Evolutionary conservation across 2,329 filamentous ascomycete species (phyloP).

Genomic region (Epichloe brachyelytri): DNA sequence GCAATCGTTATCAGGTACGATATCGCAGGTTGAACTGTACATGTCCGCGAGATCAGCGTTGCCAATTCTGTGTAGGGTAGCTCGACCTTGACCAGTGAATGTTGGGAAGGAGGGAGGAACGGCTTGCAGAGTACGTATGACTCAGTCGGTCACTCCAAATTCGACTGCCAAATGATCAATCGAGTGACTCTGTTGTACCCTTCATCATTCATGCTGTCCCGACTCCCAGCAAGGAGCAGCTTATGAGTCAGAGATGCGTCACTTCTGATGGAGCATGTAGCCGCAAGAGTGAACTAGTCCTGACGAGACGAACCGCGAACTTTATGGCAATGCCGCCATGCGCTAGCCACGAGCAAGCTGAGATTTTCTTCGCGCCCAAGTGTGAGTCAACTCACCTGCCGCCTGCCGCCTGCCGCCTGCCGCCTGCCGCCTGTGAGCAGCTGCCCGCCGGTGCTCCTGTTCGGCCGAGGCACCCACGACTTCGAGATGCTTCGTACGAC

Average conservation of each 20-base stretch:
- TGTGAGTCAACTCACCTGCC: neutral
- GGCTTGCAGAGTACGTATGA: too few relatives aligned
- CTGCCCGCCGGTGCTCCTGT: neutral
- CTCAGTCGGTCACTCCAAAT: too few relatives aligned
- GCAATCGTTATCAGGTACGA: too few relatives aligned
- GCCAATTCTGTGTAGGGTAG: neutral
- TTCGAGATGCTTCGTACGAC: neutral
- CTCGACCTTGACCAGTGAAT: neutral
- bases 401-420: neutral
- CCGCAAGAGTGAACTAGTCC: neutral
- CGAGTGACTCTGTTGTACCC: too few relatives aligned
- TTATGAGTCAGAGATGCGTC: too few relatives aligned
- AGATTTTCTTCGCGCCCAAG: neutral
- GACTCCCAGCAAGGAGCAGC: too few relatives aligned
- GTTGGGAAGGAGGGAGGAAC: neutral
- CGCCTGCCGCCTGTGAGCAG: neutral
- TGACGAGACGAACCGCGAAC: too few relatives aligned
- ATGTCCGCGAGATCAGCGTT: neutral
- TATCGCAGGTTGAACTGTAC: too few relatives aligned
- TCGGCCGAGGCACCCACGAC: neutral
- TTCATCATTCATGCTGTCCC: too few relatives aligned
- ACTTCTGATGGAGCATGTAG: too few relatives aligned
- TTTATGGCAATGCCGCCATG: neutral
- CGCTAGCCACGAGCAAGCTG: neutral
- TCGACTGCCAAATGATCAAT: too few relatives aligned